A percentile compares a stretch with the other conserved stretches of the same genome.
These are phyloP conservation scores for Xylaria nigripes DNA, from an alignment of 495 filamentous ascomycete genomes.

Conservation along the genomic window DNA sequence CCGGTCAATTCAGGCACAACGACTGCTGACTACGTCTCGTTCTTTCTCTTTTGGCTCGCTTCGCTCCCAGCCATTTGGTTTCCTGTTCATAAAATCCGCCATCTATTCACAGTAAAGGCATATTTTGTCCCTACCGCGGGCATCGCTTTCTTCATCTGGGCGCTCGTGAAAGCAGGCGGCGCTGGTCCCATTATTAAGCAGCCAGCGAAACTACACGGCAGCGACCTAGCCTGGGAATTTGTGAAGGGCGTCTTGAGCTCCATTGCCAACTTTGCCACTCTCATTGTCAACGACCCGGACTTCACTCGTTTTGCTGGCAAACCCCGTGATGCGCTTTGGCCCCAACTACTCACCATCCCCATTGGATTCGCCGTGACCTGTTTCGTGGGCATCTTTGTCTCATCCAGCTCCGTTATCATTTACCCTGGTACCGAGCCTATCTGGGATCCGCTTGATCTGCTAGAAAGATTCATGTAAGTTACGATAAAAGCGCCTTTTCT, in stretches of 20 bases:
- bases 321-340: constrained; percentile 78
- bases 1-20: constrained; percentile 57
- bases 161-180: constrained; percentile 72
- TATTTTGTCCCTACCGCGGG: constrained; percentile 77
- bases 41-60: constrained; percentile 76
- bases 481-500: background rate
- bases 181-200: constrained; percentile 80
- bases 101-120: constrained; percentile 88
- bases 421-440: constrained; percentile 58
- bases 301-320: constrained; percentile 80
- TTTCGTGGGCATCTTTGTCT: constrained; percentile 90
- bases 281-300: constrained; percentile 82
- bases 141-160: constrained; percentile 86
- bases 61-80: constrained; percentile 84
- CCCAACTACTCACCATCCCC: constrained; percentile 81
- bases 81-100: constrained; percentile 65
- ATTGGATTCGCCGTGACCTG: constrained; percentile 80
- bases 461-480: constrained; percentile 56
- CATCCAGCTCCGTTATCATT: constrained; percentile 74
- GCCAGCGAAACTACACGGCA: constrained; percentile 54
- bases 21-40: constrained; percentile 67
- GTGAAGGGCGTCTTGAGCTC: constrained; percentile 79
- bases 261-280: constrained; percentile 87
- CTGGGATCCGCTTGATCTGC: constrained; percentile 79
- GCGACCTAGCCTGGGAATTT: constrained; percentile 69